These are phyloP conservation scores for Moesziomyces sp. DNA, from an alignment of 1,284 basidiomycete species.

Conservation along the genomic window DNA sequence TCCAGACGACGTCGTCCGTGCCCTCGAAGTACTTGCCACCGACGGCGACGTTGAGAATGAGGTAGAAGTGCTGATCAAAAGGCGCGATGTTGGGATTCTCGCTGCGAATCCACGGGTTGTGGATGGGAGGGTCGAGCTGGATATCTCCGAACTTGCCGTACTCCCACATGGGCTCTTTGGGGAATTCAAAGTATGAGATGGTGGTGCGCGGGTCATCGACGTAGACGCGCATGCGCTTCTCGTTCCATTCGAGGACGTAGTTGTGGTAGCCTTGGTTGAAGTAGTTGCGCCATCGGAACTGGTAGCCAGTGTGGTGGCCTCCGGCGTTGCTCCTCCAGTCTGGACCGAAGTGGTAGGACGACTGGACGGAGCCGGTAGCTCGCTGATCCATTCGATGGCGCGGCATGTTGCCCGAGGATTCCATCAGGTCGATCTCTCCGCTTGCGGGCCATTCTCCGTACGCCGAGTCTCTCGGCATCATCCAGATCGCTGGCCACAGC, in stretches of 20 bases:
- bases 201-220: slow-evolving; percentile 74
- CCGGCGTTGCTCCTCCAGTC: slow-evolving; percentile 72
- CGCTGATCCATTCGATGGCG: slow-evolving; percentile 75
- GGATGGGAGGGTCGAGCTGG: slow-evolving; percentile 78
- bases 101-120: slow-evolving; percentile 52
- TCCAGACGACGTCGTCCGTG: slow-evolving; percentile 71
- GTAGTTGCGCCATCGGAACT: slow-evolving; percentile 74
- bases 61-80: slow-evolving; percentile 86
- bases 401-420: slow-evolving; percentile 70
- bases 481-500: slow-evolving; percentile 87
- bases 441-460: slow-evolving; percentile 83
- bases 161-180: slow-evolving; percentile 76
- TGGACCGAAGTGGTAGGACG: slow-evolving; percentile 82
- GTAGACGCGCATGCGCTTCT: slow-evolving; percentile 79
- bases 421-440: slow-evolving; percentile 82
- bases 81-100: slow-evolving; percentile 74
- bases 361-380: slow-evolving; percentile 14
- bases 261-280: slow-evolving; percentile 81
- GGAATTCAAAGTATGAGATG: slow-evolving; percentile 76
- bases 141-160: slow-evolving; percentile 78
- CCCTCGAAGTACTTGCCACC: slow-evolving; percentile 83
- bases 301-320: slow-evolving; percentile 79
- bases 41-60: slow-evolving; percentile 81
- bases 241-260: slow-evolving; percentile 83
- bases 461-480: slow-evolving; percentile 76